Base-by-base conservation (phyloP, 1,284 basidiomycete species). In the Mrakiaceae sp. region DNA sequence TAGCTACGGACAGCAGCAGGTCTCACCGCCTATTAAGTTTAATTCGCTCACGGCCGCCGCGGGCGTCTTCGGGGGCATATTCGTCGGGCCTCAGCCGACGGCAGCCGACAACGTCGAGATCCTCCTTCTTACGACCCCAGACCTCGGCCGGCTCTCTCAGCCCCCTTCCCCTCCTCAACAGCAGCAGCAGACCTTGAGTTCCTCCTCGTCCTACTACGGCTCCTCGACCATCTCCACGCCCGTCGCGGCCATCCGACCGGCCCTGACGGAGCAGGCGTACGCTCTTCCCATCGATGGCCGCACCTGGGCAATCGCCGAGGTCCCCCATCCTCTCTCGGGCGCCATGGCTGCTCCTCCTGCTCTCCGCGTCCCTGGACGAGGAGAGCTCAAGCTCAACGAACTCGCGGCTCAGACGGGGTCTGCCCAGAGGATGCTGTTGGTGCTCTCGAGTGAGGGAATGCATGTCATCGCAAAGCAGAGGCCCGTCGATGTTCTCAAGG, bases 371-470 rank as follows among this genome's bases (percentile, higher is more conserved):
- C 80, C 82, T 46, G 72, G 75, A 7, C 80, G 82, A 39, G 75
- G 80, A 0, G 76, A 81, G 40, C 84, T 71, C 43, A 65, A 67
- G 39, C 63, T 84, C 57, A 91, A 92, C 70, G 89, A 94, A 73
- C 79, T 94, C 12, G 87, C 87, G 0, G 82, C 83, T 12, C 90
- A 95, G 73, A 86, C 87, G 70, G 83, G 83, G 10, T 82, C 87
- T 67, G 78, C 82, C 11, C 81, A 87, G 46, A 81, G 83, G 59
- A 86, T 88, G 70, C 94, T 94, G 73, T 83, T 95, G 76, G 82
- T 95, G 64, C 77, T 96, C 67, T 91, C 90, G 27, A 90, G 89
- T 70, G 85, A 84, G 48, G 93, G 91, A 1, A 76, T 96, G 67
- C 87, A 86, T 8, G 86, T 90, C 73, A 78, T 95, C 60, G 81